phyloP scores from a whole-genome alignment of 352 stramenopile species.

The Phytophthora tubulina region DNA sequence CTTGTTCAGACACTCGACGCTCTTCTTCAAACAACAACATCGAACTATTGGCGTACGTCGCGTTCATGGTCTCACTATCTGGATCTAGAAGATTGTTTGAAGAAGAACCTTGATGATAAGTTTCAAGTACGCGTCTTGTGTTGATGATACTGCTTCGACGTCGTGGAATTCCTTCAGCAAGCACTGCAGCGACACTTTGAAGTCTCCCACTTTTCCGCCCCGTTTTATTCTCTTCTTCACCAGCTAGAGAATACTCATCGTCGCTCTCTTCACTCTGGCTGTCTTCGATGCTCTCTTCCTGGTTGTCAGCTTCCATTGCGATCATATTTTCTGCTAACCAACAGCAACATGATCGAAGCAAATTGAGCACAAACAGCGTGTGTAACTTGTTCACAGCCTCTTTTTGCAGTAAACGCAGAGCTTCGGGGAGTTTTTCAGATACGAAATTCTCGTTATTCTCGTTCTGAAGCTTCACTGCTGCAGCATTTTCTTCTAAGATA shows the following conservation, averaged over 20 bases:
- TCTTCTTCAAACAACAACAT: constrained; percentile 66
- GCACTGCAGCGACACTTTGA: constrained; percentile 4
- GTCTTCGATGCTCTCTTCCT: not conserved
- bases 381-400: constrained; percentile 48
- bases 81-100: constrained; percentile 40
- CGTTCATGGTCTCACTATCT: constrained; percentile 51
- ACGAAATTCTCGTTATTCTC: not conserved
- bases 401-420: constrained; percentile 46
- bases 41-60: constrained; percentile 57
- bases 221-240: not conserved
- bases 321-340: constrained; percentile 72
- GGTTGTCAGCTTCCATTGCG: constrained; percentile 4
- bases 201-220: constrained; percentile 2
- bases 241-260: not conserved
- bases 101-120: constrained; percentile 48
- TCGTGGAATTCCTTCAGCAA: constrained; percentile 16
- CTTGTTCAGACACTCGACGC: constrained; percentile 31
- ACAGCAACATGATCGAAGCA: constrained; percentile 69
- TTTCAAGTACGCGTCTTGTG: constrained; percentile 53
- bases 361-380: constrained; percentile 62
- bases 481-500: constrained; percentile 19
- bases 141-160: constrained; percentile 60
- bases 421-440: constrained; percentile 12
- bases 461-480: not conserved
- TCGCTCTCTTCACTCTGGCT: constrained; percentile 3